These are phyloP conservation scores for Colletotrichum echinochloae DNA, from an alignment of 2,329 filamentous ascomycete genomes.

Conservation along the genomic window DNA sequence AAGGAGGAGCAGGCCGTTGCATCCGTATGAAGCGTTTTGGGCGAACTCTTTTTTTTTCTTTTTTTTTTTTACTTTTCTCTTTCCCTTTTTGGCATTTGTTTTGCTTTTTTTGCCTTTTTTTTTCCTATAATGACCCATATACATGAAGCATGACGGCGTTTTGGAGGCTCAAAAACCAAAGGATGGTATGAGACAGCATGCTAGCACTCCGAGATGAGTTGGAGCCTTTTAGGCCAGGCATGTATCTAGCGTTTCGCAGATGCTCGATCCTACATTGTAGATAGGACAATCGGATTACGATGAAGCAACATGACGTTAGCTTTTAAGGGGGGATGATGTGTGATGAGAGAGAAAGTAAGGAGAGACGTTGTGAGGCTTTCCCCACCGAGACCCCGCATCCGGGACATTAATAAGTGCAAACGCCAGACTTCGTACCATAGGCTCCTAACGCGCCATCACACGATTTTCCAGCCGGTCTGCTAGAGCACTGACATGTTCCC, in stretches of 20 bases:
- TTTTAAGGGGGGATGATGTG: neutral
- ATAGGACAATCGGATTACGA: slow-evolving; percentile 22
- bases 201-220: slow-evolving; percentile 30
- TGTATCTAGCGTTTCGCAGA: slow-evolving; percentile 15
- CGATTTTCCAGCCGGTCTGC: neutral
- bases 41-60: neutral
- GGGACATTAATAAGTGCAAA: slow-evolving; percentile 16
- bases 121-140: slow-evolving; percentile 35
- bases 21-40: slow-evolving; percentile 10
- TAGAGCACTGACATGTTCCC: slow-evolving; percentile 2
- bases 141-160: slow-evolving; percentile 40
- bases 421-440: neutral
- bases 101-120: too few relatives aligned
- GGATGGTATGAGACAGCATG: slow-evolving; percentile 35
- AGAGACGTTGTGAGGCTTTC: slow-evolving; percentile 13
- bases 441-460: neutral
- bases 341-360: neutral
- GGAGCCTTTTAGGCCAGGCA: slow-evolving; percentile 21
- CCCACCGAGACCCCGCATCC: slow-evolving; percentile 8
- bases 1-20: slow-evolving; percentile 32
- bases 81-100: too few relatives aligned
- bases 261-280: slow-evolving; percentile 5
- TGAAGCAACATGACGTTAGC: neutral
- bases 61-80: neutral
- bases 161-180: slow-evolving; percentile 21